A percentile compares a stretch with the other conserved stretches of the same genome.
phyloP scores from a whole-genome alignment of 345 rosid species.

The Tarenaya hassleriana region DNA sequence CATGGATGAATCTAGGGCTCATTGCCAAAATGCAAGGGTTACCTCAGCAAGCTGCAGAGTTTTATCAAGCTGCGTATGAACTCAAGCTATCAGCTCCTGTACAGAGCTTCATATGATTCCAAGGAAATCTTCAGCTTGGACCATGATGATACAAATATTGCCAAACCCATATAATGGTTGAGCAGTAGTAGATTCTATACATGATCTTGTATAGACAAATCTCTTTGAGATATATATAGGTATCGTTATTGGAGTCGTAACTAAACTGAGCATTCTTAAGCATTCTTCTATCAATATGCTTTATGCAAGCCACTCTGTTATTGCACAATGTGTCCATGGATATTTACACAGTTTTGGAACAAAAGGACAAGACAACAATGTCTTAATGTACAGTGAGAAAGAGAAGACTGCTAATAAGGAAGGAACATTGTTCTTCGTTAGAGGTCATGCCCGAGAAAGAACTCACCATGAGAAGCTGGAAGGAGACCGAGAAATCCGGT shows the following conservation, averaged over 20 bases:
- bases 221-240: too few relatives aligned
- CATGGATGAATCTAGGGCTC: conserved; percentile 78
- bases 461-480: not conserved
- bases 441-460: too few relatives aligned
- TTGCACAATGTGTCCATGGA: not conserved
- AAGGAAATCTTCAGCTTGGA: not conserved
- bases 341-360: not conserved
- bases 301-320: not conserved
- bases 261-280: too few relatives aligned
- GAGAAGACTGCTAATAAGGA: too few relatives aligned
- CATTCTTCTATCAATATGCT: not conserved
- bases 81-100: conserved; percentile 71
- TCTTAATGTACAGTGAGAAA: not conserved
- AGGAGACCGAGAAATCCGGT: not conserved
- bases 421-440: not conserved
- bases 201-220: too few relatives aligned
- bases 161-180: too few relatives aligned
- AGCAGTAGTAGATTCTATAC: too few relatives aligned
- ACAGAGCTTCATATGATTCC: conserved; percentile 35
- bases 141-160: too few relatives aligned
- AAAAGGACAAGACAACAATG: not conserved
- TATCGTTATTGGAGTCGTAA: too few relatives aligned
- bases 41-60: conserved; percentile 74
- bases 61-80: conserved; percentile 87
- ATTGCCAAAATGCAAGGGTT: conserved; percentile 80